Base-by-base conservation (phyloP, 1,284 basidiomycete genomes). In the Agroathelia rolfsii region DNA sequence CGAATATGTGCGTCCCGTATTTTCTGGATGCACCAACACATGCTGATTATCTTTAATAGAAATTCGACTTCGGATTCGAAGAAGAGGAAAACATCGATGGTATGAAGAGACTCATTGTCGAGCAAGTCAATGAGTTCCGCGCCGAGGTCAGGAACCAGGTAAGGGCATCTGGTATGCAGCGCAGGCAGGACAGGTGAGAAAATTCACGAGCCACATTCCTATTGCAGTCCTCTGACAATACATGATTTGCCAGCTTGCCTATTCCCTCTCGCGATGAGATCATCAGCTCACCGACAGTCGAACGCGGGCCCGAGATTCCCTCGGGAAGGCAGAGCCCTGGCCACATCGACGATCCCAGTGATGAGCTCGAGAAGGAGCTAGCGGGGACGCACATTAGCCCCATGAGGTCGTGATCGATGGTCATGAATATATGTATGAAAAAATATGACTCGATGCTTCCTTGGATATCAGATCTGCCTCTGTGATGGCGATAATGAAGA, bases 1-100 rank as follows among this genome's bases (percentile, higher is more conserved):
- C 50, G 71, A 81, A 35, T 58, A 67, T 32, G 81, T 83, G 46
- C 43, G 64, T 55, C 33, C 40, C 40, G 43, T 16, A 41, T 49
- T 34, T 34, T 42, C 25, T 32, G n/a, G 27, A 24, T 30, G 24
- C 7, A 36, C 44, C 41, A 13, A 37, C 28, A 16, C 47, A 40
- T 21, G 18, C 34, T 37, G 29, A 23, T 25, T 18, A 13, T 31
- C 18, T 19, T 30, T 24, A 16, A 19, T 43, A 88, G 78, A 80
- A 84, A 61, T 97, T 98, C 48, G 92, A 98, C 60, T 98, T 99
- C 53, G 72, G 79, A n/a, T 98, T 99, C 45, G 95, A 99, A 59
- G 80, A 83, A 41, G 94, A 97, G 56, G 94, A 98, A 43, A 79
- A 81, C 34, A 92, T 93, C 39, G 88, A 95, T 35, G 95, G 95